Base-by-base conservation (phyloP, 306 rosid species). In the Dryas alaskensis region DNA sequence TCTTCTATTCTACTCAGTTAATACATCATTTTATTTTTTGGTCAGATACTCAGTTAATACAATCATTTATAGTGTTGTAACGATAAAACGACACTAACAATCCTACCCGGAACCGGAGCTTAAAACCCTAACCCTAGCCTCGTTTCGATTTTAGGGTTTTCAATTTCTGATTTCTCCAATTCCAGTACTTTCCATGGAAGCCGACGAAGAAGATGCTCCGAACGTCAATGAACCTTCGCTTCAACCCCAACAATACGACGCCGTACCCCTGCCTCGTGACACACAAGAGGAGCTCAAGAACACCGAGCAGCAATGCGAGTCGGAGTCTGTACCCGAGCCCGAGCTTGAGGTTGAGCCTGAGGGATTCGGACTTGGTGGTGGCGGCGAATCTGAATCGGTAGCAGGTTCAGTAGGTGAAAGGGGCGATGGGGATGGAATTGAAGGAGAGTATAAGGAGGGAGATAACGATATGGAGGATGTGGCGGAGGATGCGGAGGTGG, bases 151-250 rank as follows among this genome's bases (percentile, higher is more conserved):
- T 74, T 76, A 81, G 91, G 88, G 84, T 75, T 86, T 87, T 79
- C 72, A 65, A 72, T 69, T 72, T 73, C 61, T 22, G 31, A 39
- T 14, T 57, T 59, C 3, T 31, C 52, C 58, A 53, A 51, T 77
- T 66, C 59, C 60, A 75, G 73, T 72, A 63, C 48, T 48, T 47
- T 42, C 8, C 51, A 90, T 90, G 96, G 89, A 86, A 39, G 81
- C 69, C 71, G 91, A 88, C 5, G 93, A 83, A 11, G 89, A 88
- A 10, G 93, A 88, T 70, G 49, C 86, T 78, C 40, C 73, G 45
- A 61, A 71, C 40, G 55, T 65, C 31, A 61, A 53, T 49, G 45
- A 55, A 68, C 64, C 79, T 73, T 69, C 69, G 43, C 49, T 55
- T 10, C 37, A 31, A 31, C 57, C 49, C 5, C 65, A 59, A 16